These are phyloP conservation scores for Solanum arcanum DNA, from an alignment of 257 asterid species.

Conservation along the genomic window DNA sequence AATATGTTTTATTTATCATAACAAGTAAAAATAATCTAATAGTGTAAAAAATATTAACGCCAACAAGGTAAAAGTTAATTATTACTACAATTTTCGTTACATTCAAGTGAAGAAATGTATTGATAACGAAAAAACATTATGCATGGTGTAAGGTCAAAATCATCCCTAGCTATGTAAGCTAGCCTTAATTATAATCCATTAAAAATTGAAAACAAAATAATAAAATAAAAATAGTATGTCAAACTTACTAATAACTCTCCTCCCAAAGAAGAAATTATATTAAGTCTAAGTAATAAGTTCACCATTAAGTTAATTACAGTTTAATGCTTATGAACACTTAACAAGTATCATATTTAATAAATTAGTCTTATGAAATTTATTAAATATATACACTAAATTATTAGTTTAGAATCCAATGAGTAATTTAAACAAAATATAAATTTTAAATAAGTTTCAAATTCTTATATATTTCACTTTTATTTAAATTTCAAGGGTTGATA, in stretches of 20 bases:
- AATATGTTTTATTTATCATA: not conserved
- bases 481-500: not conserved
- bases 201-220: not conserved
- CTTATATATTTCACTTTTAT: not conserved
- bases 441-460: not conserved
- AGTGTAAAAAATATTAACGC: not conserved
- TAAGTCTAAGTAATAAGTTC: too few relatives aligned
- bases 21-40: not conserved
- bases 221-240: not conserved
- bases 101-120: not conserved
- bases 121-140: not conserved
- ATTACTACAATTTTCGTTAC: not conserved
- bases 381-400: too few relatives aligned
- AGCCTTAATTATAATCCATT: not conserved
- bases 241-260: not conserved
- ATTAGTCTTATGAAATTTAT: too few relatives aligned
- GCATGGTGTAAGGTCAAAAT: not conserved
- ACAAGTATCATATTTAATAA: not conserved
- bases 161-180: not conserved
- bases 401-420: not conserved
- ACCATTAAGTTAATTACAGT: not conserved
- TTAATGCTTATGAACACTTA: not conserved
- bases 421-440: too few relatives aligned
- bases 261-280: not conserved
- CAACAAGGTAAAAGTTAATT: not conserved